These are phyloP conservation scores for Vachellia pachyceras DNA, from an alignment of 306 rosid genomes.

Conservation along the genomic window DNA sequence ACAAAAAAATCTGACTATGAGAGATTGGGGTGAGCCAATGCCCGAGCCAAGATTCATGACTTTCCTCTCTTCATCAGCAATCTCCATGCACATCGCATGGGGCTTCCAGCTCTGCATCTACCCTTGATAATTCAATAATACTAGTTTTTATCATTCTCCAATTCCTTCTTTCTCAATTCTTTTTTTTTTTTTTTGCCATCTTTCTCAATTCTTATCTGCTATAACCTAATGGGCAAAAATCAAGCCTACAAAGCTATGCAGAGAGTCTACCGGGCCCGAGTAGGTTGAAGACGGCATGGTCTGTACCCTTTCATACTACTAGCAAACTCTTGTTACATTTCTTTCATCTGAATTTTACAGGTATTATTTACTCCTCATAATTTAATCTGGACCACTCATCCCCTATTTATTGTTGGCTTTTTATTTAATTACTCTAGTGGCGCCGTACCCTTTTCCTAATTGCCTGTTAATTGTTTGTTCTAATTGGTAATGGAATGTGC, in stretches of 20 bases:
- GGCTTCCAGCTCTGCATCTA: neutral
- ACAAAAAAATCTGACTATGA: too few relatives aligned
- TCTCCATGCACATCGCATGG: conserved; percentile 6
- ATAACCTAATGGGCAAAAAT: conserved; percentile 82
- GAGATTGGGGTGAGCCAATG: neutral
- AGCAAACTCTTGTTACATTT: neutral
- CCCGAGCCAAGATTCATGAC: neutral
- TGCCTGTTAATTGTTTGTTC: too few relatives aligned
- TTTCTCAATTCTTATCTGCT: neutral
- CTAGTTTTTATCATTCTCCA: neutral
- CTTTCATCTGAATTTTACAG: neutral
- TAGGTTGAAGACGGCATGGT: conserved; percentile 99
- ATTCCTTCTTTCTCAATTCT: conserved; percentile 20
- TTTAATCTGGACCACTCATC: neutral
- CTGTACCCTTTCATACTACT: conserved; percentile 90
- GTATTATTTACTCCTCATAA: neutral
- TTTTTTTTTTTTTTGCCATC: too few relatives aligned
- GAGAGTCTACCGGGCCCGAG: conserved; percentile 83
- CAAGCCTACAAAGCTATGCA: conserved; percentile 99
- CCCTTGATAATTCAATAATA: neutral
- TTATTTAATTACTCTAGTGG: neutral
- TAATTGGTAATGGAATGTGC: conserved; percentile 2
- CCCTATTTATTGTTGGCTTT: neutral
- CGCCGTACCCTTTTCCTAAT: neutral
- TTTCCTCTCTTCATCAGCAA: neutral